Evolutionary conservation across 2,329 filamentous ascomycete genomes (phyloP).

Genomic region (Sclerotinia trifoliorum): DNA sequence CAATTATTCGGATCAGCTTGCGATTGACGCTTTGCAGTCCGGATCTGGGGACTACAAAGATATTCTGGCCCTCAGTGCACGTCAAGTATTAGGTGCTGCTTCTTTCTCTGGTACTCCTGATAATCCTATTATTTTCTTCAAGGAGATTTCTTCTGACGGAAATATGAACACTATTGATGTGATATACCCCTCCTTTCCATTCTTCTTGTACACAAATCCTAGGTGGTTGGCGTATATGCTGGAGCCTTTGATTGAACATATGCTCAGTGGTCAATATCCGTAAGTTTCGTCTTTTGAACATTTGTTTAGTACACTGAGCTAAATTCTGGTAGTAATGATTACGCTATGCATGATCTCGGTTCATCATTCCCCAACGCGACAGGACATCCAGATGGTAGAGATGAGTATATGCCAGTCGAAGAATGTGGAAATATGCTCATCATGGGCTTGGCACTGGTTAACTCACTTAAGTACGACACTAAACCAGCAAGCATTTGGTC

Average conservation of each 20-base stretch:
- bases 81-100: conserved; percentile 77
- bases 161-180: conserved; percentile 86
- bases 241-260: conserved; percentile 78
- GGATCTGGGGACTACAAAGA: conserved; percentile 74
- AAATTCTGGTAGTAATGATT: conserved; percentile 54
- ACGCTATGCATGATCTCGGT: conserved; percentile 76
- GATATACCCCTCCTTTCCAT: conserved; percentile 82
- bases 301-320: not conserved
- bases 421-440: conserved; percentile 68
- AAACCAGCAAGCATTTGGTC: conserved; percentile 60
- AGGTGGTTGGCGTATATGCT: conserved; percentile 76
- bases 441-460: conserved; percentile 72
- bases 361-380: conserved; percentile 74
- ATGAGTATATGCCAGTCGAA: conserved; percentile 67
- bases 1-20: conserved; percentile 73
- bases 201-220: conserved; percentile 83
- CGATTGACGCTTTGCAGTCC: conserved; percentile 68
- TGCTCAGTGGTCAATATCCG: conserved; percentile 78
- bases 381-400: conserved; percentile 62
- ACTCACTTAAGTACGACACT: conserved; percentile 65
- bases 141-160: conserved; percentile 82
- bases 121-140: conserved; percentile 73
- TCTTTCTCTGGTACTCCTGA: conserved; percentile 72
- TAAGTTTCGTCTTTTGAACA: conserved; percentile 23
- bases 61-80: conserved; percentile 73